Conservation (phyloP, 805 yeast species). For the Teunomyces funiuensis region DNA sequence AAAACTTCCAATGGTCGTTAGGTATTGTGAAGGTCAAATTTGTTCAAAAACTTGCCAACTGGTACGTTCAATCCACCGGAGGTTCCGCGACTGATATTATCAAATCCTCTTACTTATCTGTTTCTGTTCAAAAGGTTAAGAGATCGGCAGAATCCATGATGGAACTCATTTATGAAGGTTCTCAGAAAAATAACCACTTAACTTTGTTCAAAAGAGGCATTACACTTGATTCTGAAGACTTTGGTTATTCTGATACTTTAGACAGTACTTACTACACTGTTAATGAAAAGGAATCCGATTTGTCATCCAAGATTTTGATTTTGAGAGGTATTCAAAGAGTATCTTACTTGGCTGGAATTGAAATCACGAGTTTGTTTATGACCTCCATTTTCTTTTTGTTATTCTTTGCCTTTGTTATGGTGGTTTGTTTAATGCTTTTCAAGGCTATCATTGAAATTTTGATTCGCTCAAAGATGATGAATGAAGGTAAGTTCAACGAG, state of each 20-base stretch:
- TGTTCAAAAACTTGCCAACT: slow-evolving; percentile 80
- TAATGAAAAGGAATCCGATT: slow-evolving; percentile 59
- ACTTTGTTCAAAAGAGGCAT: slow-evolving; percentile 30
- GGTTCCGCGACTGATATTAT: slow-evolving; percentile 81
- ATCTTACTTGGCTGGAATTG: slow-evolving; percentile 79
- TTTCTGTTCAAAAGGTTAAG: slow-evolving; percentile 73
- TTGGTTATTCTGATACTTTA: slow-evolving; percentile 42
- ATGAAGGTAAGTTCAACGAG: slow-evolving; percentile 65
- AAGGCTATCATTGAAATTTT: slow-evolving; percentile 68
- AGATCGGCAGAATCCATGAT: slow-evolving; percentile 23
- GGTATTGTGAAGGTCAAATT: slow-evolving; percentile 78
- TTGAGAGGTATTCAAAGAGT: slow-evolving; percentile 93
- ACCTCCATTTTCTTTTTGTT: slow-evolving; percentile 84
- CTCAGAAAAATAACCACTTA: slow-evolving; percentile 11
- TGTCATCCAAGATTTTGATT: slow-evolving; percentile 70
- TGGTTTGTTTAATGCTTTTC: slow-evolving; percentile 56
- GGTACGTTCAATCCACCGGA: slow-evolving; percentile 96
- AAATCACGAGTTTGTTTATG: slow-evolving; percentile 79
- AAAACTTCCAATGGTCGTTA: slow-evolving; percentile 94
- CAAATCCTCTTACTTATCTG: slow-evolving; percentile 64
- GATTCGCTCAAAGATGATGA: slow-evolving; percentile 57
- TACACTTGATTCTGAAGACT: slow-evolving; percentile 44
- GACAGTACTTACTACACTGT: slow-evolving; percentile 60
- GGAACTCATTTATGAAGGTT: slow-evolving; percentile 7
- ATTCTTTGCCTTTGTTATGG: slow-evolving; percentile 66